Base-by-base conservation (phyloP, 164 flowering plant genomes). In the Vitis rotundifolia region DNA sequence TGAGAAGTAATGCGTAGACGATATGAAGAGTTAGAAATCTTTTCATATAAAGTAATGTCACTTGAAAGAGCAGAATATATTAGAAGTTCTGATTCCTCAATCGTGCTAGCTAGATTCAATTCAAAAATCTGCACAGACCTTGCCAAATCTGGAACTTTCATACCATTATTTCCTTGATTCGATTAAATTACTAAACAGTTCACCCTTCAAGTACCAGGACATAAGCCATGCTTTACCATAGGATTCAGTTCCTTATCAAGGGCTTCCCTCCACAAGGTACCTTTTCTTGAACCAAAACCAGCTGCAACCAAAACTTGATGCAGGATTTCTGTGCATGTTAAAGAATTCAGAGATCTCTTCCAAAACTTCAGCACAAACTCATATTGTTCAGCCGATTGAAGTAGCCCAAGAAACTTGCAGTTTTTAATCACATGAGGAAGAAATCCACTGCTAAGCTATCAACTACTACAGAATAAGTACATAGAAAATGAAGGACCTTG, bases 41-140 rank as follows among this genome's bases (percentile, higher is more conserved):
- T 95, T 66, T 95, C 99, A 79, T 91, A 95, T 73, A 95, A 78
- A n/a, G 91, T 91, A 53, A 95, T 87, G 76, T 95, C 98, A 79
- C 98, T 85, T 18, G 99, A 86, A 67, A 95, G 90, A n/a, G 89
- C 81, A 5, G 97, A 84, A 79, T 75, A 74, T 76, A 95, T 84
- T 49, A 79, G 71, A 53, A 49, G 51, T 78, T 93, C 99, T 68
- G 90, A 70, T 72, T 87, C 92, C 60, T 80, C 83, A 47, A 74
- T 65, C 53, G 86, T 73, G 69, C 75, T 64, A 37, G 86, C 76
- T 60, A 89, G 88, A 78, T 87, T 84, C 74, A 95, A 72, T 59
- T 86, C 89, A 67, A 70, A 84, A 83, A 92, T 77, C 99, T 84
- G 80, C 18, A 73, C 61, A 68, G 81, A 73, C 59, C 75, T 85